phyloP scores from a whole-genome alignment of 2,329 filamentous ascomycete genomes.

The Blastomyces percursus region DNA sequence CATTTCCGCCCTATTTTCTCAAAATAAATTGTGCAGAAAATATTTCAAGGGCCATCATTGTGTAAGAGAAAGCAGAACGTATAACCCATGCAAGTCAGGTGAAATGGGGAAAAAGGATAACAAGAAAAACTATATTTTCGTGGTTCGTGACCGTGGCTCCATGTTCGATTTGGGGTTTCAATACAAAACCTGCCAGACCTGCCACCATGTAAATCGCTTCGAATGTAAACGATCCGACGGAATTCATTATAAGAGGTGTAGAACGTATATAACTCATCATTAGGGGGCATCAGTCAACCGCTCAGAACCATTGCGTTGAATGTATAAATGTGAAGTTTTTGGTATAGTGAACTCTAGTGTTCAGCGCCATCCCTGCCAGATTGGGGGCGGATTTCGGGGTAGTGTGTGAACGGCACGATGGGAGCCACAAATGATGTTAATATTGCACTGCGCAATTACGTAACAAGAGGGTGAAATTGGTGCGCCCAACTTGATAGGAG shows the following conservation, averaged over 20 bases:
- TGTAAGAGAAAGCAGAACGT: neutral
- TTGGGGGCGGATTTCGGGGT: neutral
- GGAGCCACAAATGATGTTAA: neutral
- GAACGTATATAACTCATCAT: neutral
- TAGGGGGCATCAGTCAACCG: neutral
- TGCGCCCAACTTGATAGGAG: conserved; percentile 9
- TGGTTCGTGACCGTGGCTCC: neutral
- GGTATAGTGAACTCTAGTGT: neutral
- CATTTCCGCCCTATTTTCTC: neutral
- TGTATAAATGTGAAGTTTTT: neutral
- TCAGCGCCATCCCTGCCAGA: neutral
- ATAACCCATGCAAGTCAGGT: neutral
- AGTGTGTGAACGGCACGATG: neutral
- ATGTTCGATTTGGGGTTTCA: neutral
- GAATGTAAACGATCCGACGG: neutral
- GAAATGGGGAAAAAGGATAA: neutral
- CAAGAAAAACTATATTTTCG: neutral
- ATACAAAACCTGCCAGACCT: neutral
- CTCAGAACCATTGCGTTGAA: neutral
- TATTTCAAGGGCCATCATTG: neutral
- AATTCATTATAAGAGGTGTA: neutral
- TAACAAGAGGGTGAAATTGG: neutral
- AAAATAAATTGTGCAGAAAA: neutral
- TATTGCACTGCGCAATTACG: neutral
- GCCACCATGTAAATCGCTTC: neutral